Conservation (phyloP, 2,329 filamentous ascomycete genomes). For the Aspergillus sp. region DNA sequence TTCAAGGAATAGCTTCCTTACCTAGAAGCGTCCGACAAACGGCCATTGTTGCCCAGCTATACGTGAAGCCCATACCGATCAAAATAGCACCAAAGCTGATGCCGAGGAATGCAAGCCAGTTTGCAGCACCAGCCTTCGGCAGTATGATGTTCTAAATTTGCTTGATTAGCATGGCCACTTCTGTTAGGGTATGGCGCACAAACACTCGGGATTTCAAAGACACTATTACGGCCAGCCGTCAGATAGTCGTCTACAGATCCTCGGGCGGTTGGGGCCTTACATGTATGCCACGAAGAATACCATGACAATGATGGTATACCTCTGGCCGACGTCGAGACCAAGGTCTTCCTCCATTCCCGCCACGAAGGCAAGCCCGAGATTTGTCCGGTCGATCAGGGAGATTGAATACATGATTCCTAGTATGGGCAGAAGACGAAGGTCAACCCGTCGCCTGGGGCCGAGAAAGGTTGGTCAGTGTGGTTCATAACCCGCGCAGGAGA, state of each 20-base stretch:
- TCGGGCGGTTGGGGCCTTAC: slow-evolving; percentile 16
- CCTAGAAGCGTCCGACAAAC: slow-evolving; percentile 30
- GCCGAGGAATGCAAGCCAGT: slow-evolving; percentile 33
- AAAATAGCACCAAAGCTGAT: slow-evolving; percentile 30
- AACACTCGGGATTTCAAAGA: slow-evolving; percentile 22
- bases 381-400: slow-evolving; percentile 44
- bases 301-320: slow-evolving; percentile 34
- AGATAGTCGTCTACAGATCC: neutral
- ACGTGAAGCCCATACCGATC: slow-evolving; percentile 38
- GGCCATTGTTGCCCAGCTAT: slow-evolving; percentile 36
- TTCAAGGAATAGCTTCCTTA: neutral
- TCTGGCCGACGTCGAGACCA: slow-evolving; percentile 27
- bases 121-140: slow-evolving; percentile 32
- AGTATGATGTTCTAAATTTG: slow-evolving; percentile 30
- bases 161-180: neutral
- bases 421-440: slow-evolving; percentile 46
- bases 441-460: slow-evolving; percentile 25
- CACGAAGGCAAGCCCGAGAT: slow-evolving; percentile 39
- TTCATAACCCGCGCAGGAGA: neutral
- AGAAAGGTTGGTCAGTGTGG: neutral
- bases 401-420: slow-evolving; percentile 46
- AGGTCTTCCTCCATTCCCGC: slow-evolving; percentile 35
- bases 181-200: neutral
- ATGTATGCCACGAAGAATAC: slow-evolving; percentile 35
- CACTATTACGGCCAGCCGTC: neutral